Evolutionary conservation across 2,329 filamentous ascomycete species (phyloP), one percentile per base, ranked within the genome.

Genomic region (Sporothrix sp.): DNA sequence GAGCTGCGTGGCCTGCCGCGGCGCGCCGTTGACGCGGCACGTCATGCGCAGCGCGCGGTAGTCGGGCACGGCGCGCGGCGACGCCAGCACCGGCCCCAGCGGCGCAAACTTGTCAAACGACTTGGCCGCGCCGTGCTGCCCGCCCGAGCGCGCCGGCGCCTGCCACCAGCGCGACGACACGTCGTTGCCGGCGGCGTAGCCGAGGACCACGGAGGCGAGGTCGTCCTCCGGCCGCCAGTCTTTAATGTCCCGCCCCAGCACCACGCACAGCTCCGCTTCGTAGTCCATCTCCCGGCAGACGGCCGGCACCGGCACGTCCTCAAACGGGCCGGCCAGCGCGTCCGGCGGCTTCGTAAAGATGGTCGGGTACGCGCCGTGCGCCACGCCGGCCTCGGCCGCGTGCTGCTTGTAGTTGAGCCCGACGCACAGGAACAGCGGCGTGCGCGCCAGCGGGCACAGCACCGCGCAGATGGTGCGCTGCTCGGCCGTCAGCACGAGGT

Each of bases 361-460:
- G 16, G 35, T 37, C 35, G 35, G 35, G 13, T 37, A 37, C 7
- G 10, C 35, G 20, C 35, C 35, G 16, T 37, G 13, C n/a, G 35
- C 35, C 35, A 57, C 54, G 7, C 42, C 48, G 7, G 53, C 53
- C 40, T 57, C 54, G 16, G 48, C 42, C 18, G 53, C 54, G 46
- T 60, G 58, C 6, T 49, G 54, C 32, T 54, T 52, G 40, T 58
- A 60, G 50, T 60, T 60, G 16, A 60, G 52, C 1, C 58, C 58
- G 23, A 59, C 50, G 42, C 58, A 58, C 18, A 45, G 18, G 33
- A 59, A 49, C 14, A 56, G 45, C 13, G 55, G 56, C 10, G 76
- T 69, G 48, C 59, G 61, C 0, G 68, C 67, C 42, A 78, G 58
- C 1, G 75, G 75, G 0, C 71, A 70, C 0, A 78, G 65, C 2